A percentile compares a stretch with the other conserved stretches of the same genome.
These are phyloP conservation scores for Gaertneriomyces semiglobifer DNA, from an alignment of 192 early-diverging fungal genomes.

Conservation along the genomic window DNA sequence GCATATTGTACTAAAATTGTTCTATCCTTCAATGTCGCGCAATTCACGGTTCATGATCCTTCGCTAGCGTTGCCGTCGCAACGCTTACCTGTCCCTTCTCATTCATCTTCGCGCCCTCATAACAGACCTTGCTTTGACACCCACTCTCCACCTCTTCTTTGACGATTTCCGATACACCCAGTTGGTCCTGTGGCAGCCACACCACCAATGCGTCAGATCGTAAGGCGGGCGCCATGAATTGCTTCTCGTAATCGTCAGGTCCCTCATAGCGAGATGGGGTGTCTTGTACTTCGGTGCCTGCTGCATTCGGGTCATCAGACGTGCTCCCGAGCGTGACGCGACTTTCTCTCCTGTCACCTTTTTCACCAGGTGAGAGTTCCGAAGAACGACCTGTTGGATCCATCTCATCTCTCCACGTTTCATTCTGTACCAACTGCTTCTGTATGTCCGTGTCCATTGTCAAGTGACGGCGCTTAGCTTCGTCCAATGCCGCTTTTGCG, in stretches of 20 bases:
- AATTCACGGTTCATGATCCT: background rate
- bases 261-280: background rate
- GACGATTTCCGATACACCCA: background rate
- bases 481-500: constrained; percentile 25
- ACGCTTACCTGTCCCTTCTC: constrained; percentile 6
- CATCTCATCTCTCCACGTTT: constrained; percentile 21
- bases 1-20: constrained; percentile 2
- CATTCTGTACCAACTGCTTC: constrained; percentile 14
- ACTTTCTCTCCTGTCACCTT: background rate
- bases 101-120: constrained; percentile 6
- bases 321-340: background rate
- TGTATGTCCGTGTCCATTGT: constrained; percentile 13
- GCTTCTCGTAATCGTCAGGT: constrained; percentile 19
- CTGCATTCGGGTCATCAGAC: background rate
- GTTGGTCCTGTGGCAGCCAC: constrained; percentile 17
- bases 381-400: background rate
- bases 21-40: background rate
- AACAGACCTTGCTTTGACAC: background rate
- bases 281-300: background rate
- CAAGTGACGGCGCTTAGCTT: background rate
- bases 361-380: background rate
- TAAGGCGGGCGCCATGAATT: constrained; percentile 26
- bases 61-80: background rate
- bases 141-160: constrained; percentile 2
- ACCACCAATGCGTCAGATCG: constrained; percentile 12